These are phyloP conservation scores for Solanum hybrid DNA, from an alignment of 305 asterid genomes.

Conservation along the genomic window DNA sequence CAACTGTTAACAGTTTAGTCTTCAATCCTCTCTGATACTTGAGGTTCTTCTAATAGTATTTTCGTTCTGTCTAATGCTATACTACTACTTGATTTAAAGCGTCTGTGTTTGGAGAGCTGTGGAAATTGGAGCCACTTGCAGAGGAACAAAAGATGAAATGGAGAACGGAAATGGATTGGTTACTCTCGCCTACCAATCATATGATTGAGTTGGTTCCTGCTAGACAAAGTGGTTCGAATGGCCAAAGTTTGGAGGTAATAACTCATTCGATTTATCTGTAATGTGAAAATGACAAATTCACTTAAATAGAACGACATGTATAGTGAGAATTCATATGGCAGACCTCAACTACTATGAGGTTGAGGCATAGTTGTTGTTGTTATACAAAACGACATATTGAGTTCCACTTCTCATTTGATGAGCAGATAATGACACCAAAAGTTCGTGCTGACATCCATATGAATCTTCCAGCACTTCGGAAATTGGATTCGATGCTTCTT, in stretches of 20 bases:
- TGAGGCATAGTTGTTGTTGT: background rate
- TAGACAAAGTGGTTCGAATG: slow-evolving; percentile 55
- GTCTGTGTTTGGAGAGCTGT: slow-evolving; percentile 88
- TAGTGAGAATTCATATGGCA: no score
- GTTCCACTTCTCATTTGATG: background rate
- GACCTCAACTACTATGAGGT: background rate
- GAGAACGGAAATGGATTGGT: slow-evolving; percentile 84
- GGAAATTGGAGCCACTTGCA: slow-evolving; percentile 91
- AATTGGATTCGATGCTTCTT: slow-evolving; percentile 87
- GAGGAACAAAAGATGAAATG: slow-evolving; percentile 70
- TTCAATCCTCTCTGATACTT: background rate
- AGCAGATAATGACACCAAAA: slow-evolving; percentile 86
- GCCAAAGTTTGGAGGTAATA: slow-evolving; percentile 68
- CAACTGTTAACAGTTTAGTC: no score
- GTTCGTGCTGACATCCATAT: slow-evolving; percentile 79
- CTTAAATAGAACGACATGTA: background rate
- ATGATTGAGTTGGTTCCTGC: slow-evolving; percentile 94
- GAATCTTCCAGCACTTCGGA: slow-evolving; percentile 91
- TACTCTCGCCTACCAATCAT: slow-evolving; percentile 76
- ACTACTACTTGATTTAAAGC: slow-evolving; percentile 31
- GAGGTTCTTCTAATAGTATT: background rate
- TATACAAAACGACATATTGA: background rate
- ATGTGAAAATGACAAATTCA: background rate
- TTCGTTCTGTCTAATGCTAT: background rate
- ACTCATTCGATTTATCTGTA: background rate